Evolutionary conservation across 495 filamentous ascomycete genomes (phyloP).

Genomic region (Penicillium coffeae): DNA sequence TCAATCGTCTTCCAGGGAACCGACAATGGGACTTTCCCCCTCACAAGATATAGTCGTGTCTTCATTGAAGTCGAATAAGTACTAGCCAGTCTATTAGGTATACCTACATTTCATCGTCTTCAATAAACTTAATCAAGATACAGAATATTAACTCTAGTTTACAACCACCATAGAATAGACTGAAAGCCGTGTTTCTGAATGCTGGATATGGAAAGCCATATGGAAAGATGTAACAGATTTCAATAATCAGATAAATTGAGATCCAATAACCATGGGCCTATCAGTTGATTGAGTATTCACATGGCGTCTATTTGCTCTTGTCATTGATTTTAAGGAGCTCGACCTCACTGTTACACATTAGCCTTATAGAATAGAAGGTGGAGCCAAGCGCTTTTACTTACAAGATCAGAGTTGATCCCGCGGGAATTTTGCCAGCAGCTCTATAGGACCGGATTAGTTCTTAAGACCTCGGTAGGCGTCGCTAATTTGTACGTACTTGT

Average conservation of each 20-base stretch:
- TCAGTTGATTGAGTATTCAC: too few relatives aligned
- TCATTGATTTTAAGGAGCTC: constrained; percentile 40
- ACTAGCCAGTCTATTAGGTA: too few relatives aligned
- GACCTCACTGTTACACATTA: constrained; percentile 37
- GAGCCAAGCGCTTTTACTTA: constrained; percentile 29
- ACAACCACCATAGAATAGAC: too few relatives aligned
- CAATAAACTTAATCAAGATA: too few relatives aligned
- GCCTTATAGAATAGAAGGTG: not conserved
- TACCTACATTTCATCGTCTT: too few relatives aligned
- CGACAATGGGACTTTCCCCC: constrained; percentile 7
- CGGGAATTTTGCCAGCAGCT: constrained; percentile 47
- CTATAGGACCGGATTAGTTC: too few relatives aligned
- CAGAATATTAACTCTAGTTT: too few relatives aligned
- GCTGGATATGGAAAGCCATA: too few relatives aligned
- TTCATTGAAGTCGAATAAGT: constrained; percentile 4
- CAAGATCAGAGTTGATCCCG: constrained; percentile 48
- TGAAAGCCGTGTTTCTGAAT: too few relatives aligned
- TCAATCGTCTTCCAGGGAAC: constrained; percentile 14
- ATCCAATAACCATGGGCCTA: too few relatives aligned
- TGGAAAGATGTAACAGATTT: too few relatives aligned
- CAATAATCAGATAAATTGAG: too few relatives aligned
- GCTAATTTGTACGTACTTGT: constrained; percentile 47
- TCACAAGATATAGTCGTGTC: constrained; percentile 11
- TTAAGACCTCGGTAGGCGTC: not conserved
- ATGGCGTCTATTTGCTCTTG: not conserved